Evolutionary conservation across 2,329 filamentous ascomycete species (phyloP), one percentile per base, ranked within the genome.

Genomic region (Drechslerella stenobrocha): DNA sequence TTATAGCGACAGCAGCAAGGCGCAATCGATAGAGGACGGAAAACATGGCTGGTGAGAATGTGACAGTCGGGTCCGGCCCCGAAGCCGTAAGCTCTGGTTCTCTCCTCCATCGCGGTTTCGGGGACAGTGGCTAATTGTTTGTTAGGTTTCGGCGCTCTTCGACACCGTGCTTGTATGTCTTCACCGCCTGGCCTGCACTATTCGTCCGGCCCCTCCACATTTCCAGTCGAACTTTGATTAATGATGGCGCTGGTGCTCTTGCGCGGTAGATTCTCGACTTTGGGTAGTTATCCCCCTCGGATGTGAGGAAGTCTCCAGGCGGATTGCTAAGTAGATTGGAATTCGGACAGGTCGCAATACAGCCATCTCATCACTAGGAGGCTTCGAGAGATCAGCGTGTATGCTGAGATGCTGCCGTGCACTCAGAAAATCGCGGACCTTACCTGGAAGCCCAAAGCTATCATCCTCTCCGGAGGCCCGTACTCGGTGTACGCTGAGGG

Each of bases 341-440:
- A 5, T 40, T 9, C 6, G 4, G 28, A 57, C 63, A 78, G 76
- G 71, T 86, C 83, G 22, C 86, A 89, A 77, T 87, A 86, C 74
- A 85, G 84, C 37, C 87, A 90, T 76, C 80, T 91, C 35, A 90
- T 91, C 74, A 84, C 85, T 7, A 81, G 89, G 56, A 84, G 89
- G 30, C 81, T 95, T 24, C 83, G 90, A 72, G 84, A 87, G 73
- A 82, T 95, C 77, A 87, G 87, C 79, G 83, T 95, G 76, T 96
- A 88, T 80, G 85, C 85, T 69, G 90, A 96, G 79, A 87, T 95
- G 86, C 84, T 95, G 42, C 88, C 88, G 20, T 95, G 90, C 78
- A 95, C 87, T 45, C 85, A 87, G 73, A 92, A 92, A 80, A 77
- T 95, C 20, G 79, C 83, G 4, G 88, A 93, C 58, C 81, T 96